Percentiles rank a stretch among this genome's conserved stretches.
Conservation (phyloP, 1,139 yeast species). For the Kurtzmaniella quercitrusa region DNA sequence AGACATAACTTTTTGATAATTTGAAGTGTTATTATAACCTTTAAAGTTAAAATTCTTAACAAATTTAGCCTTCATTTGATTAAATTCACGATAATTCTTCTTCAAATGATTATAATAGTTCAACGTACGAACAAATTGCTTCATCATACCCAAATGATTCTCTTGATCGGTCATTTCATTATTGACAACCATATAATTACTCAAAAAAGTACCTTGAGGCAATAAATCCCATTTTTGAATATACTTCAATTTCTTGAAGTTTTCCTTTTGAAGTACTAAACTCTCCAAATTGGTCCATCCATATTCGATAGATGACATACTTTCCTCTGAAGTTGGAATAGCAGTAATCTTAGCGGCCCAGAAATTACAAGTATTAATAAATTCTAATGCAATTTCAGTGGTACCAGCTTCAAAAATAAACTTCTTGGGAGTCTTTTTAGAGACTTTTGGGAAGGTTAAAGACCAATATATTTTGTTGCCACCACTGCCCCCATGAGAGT, state of each 20-base stretch:
- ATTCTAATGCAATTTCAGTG: slow-evolving; percentile 63
- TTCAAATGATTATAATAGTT: slow-evolving; percentile 41
- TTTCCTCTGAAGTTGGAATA: slow-evolving; percentile 59
- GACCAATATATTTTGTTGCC: slow-evolving; percentile 26
- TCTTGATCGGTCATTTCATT: slow-evolving; percentile 13
- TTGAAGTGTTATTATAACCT: slow-evolving; percentile 24
- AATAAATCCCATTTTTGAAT: slow-evolving; percentile 41
- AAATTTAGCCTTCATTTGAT: slow-evolving; percentile 27
- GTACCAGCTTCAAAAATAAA: slow-evolving; percentile 60
- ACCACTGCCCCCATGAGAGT: slow-evolving; percentile 6
- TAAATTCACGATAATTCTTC: slow-evolving; percentile 33
- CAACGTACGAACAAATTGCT: slow-evolving; percentile 42
- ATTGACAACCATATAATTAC: slow-evolving; percentile 27
- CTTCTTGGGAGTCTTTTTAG: slow-evolving; percentile 32
- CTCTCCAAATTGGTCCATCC: slow-evolving; percentile 67
- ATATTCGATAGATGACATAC: slow-evolving; percentile 71
- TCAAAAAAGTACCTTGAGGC: slow-evolving; percentile 40
- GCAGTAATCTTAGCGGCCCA: slow-evolving; percentile 88
- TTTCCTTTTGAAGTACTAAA: slow-evolving; percentile 23
- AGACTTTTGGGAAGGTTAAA: slow-evolving; percentile 35
- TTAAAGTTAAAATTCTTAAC: slow-evolving; percentile 24
- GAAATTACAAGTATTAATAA: slow-evolving; percentile 75
- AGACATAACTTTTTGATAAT: slow-evolving; percentile 29
- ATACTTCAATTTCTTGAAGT: slow-evolving; percentile 31
- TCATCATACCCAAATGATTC: slow-evolving; percentile 42